Conservation (phyloP, 805 yeast species). For the Jamesozyma piceae region DNA sequence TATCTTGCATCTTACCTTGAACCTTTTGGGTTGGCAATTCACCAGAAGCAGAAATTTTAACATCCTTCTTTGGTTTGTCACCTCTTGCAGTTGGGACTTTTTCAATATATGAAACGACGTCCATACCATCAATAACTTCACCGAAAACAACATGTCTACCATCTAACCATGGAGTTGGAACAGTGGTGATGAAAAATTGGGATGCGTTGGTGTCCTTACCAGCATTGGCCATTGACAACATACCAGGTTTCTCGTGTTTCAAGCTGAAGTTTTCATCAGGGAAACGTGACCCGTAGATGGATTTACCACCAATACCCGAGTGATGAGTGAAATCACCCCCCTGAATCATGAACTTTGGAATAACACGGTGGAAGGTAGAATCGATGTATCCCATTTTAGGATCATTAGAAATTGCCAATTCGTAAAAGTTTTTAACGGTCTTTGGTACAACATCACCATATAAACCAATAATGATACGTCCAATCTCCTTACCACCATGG, state of each 20-base stretch:
- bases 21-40: conserved; percentile 28
- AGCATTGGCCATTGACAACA: conserved; percentile 71
- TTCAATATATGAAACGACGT: conserved; percentile 70
- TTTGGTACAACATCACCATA: conserved; percentile 81
- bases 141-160: conserved; percentile 96
- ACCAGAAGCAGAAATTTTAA: conserved; percentile 64
- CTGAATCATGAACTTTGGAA: conserved; percentile 65
- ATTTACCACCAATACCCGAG: conserved; percentile 65
- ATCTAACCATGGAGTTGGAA: conserved; percentile 82
- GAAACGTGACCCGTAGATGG: conserved; percentile 60
- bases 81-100: conserved; percentile 56
- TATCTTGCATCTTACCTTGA: not conserved
- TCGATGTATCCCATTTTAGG: conserved; percentile 52
- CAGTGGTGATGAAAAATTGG: conserved; percentile 84
- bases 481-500: conserved; percentile 69
- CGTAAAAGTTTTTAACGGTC: conserved; percentile 82
- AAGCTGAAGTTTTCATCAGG: conserved; percentile 59
- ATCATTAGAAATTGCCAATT: conserved; percentile 68
- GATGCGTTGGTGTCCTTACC: conserved; percentile 82
- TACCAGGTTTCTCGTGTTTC: conserved; percentile 61
- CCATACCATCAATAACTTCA: conserved; percentile 81
- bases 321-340: conserved; percentile 73
- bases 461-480: conserved; percentile 78
- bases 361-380: conserved; percentile 64
- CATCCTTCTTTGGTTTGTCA: conserved; percentile 61